Evolutionary conservation across 192 early-diverging fungal species (phyloP).

Genomic region (Coemansia sp.): DNA sequence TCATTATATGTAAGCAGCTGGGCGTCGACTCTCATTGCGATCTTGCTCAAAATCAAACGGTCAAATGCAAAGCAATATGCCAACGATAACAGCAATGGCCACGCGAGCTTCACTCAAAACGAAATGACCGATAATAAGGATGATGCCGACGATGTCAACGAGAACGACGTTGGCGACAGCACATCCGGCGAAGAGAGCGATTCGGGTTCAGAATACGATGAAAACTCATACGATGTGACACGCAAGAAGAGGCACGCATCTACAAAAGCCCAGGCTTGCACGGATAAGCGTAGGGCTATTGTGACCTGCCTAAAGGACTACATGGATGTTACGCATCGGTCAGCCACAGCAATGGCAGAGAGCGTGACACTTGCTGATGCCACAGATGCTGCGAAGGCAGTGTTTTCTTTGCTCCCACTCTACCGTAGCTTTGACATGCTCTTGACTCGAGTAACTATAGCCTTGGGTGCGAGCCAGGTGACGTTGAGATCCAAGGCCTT

Average conservation of each 20-base stretch:
- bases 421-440: conserved; percentile 73
- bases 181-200: conserved; percentile 5
- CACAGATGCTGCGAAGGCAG: conserved; percentile 41
- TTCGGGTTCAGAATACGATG: conserved; percentile 6
- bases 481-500: conserved; percentile 76
- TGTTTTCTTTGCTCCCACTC: conserved; percentile 60
- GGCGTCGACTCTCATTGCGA: conserved; percentile 39
- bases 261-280: conserved; percentile 3
- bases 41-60: conserved; percentile 30
- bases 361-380: conserved; percentile 22
- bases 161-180: background rate
- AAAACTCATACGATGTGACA: background rate
- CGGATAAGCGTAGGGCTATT: conserved; percentile 36
- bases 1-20: conserved; percentile 41
- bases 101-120: background rate
- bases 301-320: conserved; percentile 40
- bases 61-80: background rate
- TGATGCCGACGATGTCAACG: background rate
- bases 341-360: conserved; percentile 32
- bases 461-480: conserved; percentile 68
- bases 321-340: conserved; percentile 37
- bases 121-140: background rate
- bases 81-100: background rate
- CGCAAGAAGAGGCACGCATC: background rate
- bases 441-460: conserved; percentile 64